These are phyloP conservation scores for Trichoderma koningii DNA, from an alignment of 2,329 filamentous ascomycete genomes.

Conservation along the genomic window DNA sequence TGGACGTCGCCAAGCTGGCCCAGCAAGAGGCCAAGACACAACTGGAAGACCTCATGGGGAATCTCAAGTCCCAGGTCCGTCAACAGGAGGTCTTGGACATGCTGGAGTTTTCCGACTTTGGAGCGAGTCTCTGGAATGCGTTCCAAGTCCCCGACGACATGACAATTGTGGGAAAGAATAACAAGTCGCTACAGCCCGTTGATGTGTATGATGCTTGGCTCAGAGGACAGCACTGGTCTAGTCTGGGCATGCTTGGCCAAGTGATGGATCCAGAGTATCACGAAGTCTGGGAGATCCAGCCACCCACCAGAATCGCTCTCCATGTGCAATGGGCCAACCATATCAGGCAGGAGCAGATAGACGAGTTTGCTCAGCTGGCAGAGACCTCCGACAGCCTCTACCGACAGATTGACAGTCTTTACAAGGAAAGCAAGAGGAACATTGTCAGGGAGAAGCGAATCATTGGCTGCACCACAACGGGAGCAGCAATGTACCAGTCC, in stretches of 20 bases:
- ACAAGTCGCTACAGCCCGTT: constrained; percentile 44
- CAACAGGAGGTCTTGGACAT: constrained; percentile 37
- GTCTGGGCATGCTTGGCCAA: not conserved
- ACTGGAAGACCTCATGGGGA: not conserved
- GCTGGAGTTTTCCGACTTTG: constrained; percentile 55
- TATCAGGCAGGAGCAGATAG: constrained; percentile 54
- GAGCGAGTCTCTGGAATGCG: constrained; percentile 56
- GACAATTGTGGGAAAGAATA: constrained; percentile 46
- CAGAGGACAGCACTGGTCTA: not conserved
- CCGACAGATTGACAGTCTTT: constrained; percentile 46
- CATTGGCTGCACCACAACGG: constrained; percentile 72
- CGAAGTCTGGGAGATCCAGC: constrained; percentile 56
- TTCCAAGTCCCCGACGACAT: constrained; percentile 58
- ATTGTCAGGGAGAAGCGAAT: constrained; percentile 59
- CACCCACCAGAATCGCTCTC: constrained; percentile 41
- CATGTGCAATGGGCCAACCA: constrained; percentile 47
- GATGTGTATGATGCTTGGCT: constrained; percentile 34
- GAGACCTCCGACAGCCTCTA: constrained; percentile 47
- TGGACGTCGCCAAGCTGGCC: not conserved
- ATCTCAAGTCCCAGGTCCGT: not conserved
- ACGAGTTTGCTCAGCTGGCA: constrained; percentile 43
- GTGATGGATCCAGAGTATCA: constrained; percentile 34
- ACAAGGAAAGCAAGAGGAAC: constrained; percentile 44
- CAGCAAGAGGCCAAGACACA: not conserved
- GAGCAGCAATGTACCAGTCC: constrained; percentile 61